These are phyloP conservation scores for Hirschfeldia incana DNA, from an alignment of 345 rosid species.

Conservation along the genomic window DNA sequence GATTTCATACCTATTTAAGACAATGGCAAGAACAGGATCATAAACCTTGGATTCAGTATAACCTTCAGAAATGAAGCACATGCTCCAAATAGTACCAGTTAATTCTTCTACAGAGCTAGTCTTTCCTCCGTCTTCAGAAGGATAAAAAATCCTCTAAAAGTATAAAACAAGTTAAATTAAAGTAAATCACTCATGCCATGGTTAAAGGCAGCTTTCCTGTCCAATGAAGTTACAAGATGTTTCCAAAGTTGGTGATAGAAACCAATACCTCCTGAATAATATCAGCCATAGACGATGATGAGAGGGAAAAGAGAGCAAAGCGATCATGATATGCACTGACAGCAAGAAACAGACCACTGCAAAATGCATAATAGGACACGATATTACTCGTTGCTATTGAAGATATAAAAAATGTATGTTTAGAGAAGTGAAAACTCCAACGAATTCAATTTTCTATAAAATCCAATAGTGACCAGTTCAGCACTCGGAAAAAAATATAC, in stretches of 20 bases:
- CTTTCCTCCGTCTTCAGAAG: conserved; percentile 64
- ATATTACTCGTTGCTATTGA: conserved; percentile 12
- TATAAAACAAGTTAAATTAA: not conserved
- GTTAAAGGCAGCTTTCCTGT: not conserved
- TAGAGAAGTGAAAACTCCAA: not conserved
- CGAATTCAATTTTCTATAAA: conserved; percentile 9
- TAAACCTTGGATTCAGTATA: conserved; percentile 57
- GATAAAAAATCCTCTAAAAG: conserved; percentile 63
- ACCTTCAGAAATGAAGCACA: conserved; percentile 82
- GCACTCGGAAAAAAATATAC: conserved; percentile 3
- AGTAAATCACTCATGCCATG: not conserved
- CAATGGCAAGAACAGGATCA: conserved; percentile 80
- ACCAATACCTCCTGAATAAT: conserved; percentile 65
- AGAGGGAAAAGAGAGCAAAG: conserved; percentile 79
- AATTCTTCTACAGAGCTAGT: conserved; percentile 43
- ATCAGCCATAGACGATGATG: conserved; percentile 59
- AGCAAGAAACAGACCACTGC: conserved; percentile 82
- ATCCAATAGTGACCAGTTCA: not conserved
- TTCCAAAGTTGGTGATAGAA: conserved; percentile 23
- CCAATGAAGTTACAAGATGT: conserved; percentile 26
- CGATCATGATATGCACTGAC: conserved; percentile 82
- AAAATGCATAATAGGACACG: conserved; percentile 24
- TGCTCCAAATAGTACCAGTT: conserved; percentile 96
- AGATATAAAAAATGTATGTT: not conserved
- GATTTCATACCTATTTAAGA: conserved; percentile 76